These are phyloP conservation scores for Globisporangium barbulae DNA, from an alignment of 352 stramenopile genomes.

Conservation along the genomic window DNA sequence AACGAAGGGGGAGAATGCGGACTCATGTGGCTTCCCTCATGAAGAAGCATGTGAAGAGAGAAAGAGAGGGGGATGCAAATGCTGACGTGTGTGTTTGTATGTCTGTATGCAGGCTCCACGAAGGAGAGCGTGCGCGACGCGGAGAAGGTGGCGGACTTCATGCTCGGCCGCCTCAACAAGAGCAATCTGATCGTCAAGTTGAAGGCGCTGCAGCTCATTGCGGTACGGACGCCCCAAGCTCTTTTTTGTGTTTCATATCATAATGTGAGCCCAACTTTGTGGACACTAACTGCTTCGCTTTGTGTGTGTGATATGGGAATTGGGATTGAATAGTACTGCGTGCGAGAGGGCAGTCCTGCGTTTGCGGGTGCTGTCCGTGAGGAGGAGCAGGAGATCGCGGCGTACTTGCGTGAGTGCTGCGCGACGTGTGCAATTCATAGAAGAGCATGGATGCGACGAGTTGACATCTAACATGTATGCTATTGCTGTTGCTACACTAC, in stretches of 20 bases:
- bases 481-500: conserved; percentile 9
- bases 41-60: background rate
- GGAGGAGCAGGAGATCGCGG: conserved; percentile 62
- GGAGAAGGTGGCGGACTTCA: conserved; percentile 78
- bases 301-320: background rate
- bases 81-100: conserved; percentile 14
- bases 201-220: conserved; percentile 84
- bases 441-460: background rate
- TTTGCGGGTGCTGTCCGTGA: conserved; percentile 64
- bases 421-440: background rate
- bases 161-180: conserved; percentile 72
- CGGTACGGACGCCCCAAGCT: conserved; percentile 31
- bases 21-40: background rate
- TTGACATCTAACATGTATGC: background rate
- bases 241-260: background rate
- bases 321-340: conserved; percentile 50
- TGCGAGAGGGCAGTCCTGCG: conserved; percentile 58
- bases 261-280: background rate
- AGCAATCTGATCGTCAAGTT: conserved; percentile 85
- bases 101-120: conserved; percentile 36
- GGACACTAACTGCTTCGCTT: background rate
- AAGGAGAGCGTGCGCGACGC: conserved; percentile 61
- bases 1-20: background rate
- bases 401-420: conserved; percentile 61
- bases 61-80: background rate